Evolutionary conservation across 106 monocot genomes (phyloP), one percentile per base, ranked within the genome.

Genomic region (Acorus gramineus): DNA sequence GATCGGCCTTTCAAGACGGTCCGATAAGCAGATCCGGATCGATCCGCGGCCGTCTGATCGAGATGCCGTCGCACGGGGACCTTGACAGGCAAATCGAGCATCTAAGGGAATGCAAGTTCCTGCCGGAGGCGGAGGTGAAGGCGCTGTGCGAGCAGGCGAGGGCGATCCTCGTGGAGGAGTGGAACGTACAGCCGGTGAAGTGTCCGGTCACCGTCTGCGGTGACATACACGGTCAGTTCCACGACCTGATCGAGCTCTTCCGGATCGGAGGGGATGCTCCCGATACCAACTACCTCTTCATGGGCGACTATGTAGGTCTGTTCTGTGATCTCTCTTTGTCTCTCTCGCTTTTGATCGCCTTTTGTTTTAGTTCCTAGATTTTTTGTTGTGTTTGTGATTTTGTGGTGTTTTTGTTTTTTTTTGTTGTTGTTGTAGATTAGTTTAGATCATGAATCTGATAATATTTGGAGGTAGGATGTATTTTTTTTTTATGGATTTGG

Each of bases 121-220:
- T 78, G 50, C 66, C 78, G 52, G 79, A 86, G 63, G 59, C 72
- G 54, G 82, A 82, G 66, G 86, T 82, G 67, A 86, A 72, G 73
- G 76, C 61, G 7, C 66, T 86, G n/a, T 81, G 81, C 68, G 78
- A 86, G 62, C 83, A 83, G 74, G 86, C 82, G 52, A 63, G 76
- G 81, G 78, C 77, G 78, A 75, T 88, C 5, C 72, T 88, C 42
- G 65, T 84, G 62, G 87, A 87, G 74, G 86, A 88, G 66, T 88
- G 82, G 82, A 88, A 88, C 69, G 83, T 88, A 12, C 87, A 88
- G 75, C 84, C 87, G n/a, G 84, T 88, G 4, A 76, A 74, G 47
- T 83, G 80, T 50, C 84, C 88, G 43, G 88, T 84, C 49, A 88
- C 84, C 5, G 80, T 88, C 5, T 88, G 88, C 49, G 88, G 88